Evolutionary conservation across 2,329 filamentous ascomycete genomes (phyloP), one percentile per base, ranked within the genome.

Genomic region (Xylariaceae sp.): DNA sequence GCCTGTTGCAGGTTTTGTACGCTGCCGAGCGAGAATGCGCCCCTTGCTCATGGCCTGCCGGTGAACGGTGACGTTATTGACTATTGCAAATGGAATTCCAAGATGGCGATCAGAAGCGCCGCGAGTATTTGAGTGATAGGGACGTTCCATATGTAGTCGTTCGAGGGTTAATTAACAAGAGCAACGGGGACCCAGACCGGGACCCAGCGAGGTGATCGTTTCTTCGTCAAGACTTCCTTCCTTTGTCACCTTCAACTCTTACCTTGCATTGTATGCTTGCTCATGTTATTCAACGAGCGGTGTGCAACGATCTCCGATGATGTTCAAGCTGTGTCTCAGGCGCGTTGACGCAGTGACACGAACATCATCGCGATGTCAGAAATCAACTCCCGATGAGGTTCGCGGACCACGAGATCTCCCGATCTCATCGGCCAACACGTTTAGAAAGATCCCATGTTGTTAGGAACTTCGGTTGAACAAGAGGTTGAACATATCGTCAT

Each of bases 261-360:
- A 55, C 48, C 15, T 51, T 30, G 23, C 23, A 47, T 50, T 10
- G 51, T 53, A 52, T 60, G 15, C 10, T 39, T 15, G 45, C 15
- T 8, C 3, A 30, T 8, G 23, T 17, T 13, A 51, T 47, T 52
- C 34, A 49, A 51, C 23, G 39, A 37, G 8, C 17, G 23, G 18
- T 9, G 48, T 45, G 56, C 44, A 51, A 59, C 30, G 39, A 30
- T 9, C 23, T 47, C 47, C 56, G 51, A 53, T 50, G 52, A 39
- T 54, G 49, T 51, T 45, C 47, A 15, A 30, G n/a, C 30, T 45
- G 42, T 54, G 51, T 53, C 49, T 48, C n/a, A 13, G 55, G 50
- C 45, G 39, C 56, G 49, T 50, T 34, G 35, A 53, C 42, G 52
- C 49, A n/a, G 52, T 47, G 45, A 30, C 23, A 30, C 23, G 23